Evolutionary conservation across 768 basidiomycete genomes (phyloP).

Genomic region (Boletellus ananiceps): DNA sequence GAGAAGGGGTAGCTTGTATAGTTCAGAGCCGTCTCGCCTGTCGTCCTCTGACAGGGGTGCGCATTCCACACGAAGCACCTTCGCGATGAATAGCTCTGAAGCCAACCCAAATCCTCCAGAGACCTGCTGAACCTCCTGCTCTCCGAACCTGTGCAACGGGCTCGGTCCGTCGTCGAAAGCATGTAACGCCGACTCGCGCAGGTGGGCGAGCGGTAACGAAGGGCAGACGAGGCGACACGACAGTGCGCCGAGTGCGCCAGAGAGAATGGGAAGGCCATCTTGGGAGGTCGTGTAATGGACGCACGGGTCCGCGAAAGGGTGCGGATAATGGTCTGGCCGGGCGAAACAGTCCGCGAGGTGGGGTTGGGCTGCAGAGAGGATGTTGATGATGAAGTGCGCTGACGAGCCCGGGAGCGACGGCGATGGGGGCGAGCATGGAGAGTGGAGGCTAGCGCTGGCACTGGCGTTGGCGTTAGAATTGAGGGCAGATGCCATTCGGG

Average conservation of each 20-base stretch:
- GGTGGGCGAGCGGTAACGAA: slow-evolving; percentile 58
- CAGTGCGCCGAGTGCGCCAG: slow-evolving; percentile 62
- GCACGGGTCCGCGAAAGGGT: slow-evolving; percentile 44
- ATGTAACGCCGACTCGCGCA: slow-evolving; percentile 27
- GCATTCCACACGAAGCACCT: slow-evolving; percentile 62
- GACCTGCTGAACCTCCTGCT: slow-evolving; percentile 9
- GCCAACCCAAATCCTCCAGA: slow-evolving; percentile 33
- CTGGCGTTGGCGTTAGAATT: slow-evolving; percentile 27
- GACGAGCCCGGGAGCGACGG: neutral
- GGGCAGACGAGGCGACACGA: slow-evolving; percentile 62
- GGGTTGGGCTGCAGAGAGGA: slow-evolving; percentile 68
- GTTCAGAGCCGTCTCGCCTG: slow-evolving; percentile 5
- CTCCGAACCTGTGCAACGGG: slow-evolving; percentile 20
- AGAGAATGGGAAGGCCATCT: slow-evolving; percentile 58
- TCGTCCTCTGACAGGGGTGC: slow-evolving; percentile 22
- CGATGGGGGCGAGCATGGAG: neutral
- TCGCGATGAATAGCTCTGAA: slow-evolving; percentile 79
- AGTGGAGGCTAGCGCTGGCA: neutral
- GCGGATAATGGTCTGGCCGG: slow-evolving; percentile 60
- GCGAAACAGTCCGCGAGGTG: slow-evolving; percentile 66
- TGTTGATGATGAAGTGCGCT: slow-evolving; percentile 70
- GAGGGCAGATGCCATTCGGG: slow-evolving; percentile 72
- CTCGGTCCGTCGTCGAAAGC: neutral
- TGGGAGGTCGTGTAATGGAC: slow-evolving; percentile 38
- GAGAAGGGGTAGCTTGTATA: slow-evolving; percentile 49